A percentile compares a stretch with the other conserved stretches of the same genome.
Conservation (phyloP, 2,329 filamentous ascomycete genomes). For the Macrophomina phaseolina region DNA sequence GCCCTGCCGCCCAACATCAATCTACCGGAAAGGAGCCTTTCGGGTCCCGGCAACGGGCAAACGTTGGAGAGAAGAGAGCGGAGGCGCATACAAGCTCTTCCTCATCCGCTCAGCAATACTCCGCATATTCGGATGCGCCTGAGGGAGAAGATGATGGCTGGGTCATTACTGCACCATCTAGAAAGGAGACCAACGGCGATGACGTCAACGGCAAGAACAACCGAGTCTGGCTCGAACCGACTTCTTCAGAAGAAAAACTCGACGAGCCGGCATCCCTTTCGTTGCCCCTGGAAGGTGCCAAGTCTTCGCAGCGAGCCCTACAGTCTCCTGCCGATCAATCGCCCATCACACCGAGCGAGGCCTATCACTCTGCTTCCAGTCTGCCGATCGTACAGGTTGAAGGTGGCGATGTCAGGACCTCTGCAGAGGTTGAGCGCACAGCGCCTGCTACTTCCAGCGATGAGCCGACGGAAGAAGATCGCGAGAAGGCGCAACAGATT, state of each 20-base stretch:
- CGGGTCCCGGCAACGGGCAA: conserved; percentile 33
- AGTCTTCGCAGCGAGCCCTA: conserved; percentile 38
- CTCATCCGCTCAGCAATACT: conserved; percentile 26
- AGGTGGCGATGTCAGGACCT: conserved; percentile 47
- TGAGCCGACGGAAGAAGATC: conserved; percentile 70
- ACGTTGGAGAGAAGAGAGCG: conserved; percentile 35
- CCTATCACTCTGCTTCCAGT: conserved; percentile 56
- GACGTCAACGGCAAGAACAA: conserved; percentile 34
- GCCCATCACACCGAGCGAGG: conserved; percentile 51
- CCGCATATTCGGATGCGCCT: conserved; percentile 22
- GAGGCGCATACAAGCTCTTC: conserved; percentile 32
- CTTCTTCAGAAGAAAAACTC: conserved; percentile 43
- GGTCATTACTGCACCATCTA: conserved; percentile 41
- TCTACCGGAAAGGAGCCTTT: conserved; percentile 31
- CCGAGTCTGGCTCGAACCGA: conserved; percentile 50
- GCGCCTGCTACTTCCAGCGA: conserved; percentile 29
- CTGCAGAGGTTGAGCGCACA: conserved; percentile 37
- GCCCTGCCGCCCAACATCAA: conserved; percentile 35
- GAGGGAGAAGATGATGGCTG: conserved; percentile 47
- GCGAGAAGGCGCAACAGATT: conserved; percentile 78
- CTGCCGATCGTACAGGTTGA: conserved; percentile 59
- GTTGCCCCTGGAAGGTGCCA: conserved; percentile 47
- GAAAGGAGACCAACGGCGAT: conserved; percentile 31
- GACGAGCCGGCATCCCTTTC: conserved; percentile 38
- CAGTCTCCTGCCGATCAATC: conserved; percentile 30